phyloP scores from a whole-genome alignment of 306 rosid genomes.

The Sophora flavescens region DNA sequence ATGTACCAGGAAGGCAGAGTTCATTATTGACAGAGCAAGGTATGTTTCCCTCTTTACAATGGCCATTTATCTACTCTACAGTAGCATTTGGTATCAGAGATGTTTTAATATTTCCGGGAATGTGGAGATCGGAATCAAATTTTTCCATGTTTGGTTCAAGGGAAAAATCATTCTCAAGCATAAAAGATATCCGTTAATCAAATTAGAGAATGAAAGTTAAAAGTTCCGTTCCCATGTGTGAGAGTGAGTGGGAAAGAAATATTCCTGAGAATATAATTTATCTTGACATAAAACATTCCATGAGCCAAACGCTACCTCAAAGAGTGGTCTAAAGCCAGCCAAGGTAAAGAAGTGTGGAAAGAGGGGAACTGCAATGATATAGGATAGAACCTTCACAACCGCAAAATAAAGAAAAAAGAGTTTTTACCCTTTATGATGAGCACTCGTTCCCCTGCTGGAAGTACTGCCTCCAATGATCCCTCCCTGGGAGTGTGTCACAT shows the following conservation, averaged over 20 bases:
- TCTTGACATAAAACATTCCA: too few relatives aligned
- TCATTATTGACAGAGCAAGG: slow-evolving; percentile 71
- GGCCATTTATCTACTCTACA: slow-evolving; percentile 10
- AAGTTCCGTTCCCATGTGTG: too few relatives aligned
- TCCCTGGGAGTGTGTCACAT: slow-evolving; percentile 28
- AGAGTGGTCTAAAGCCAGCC: slow-evolving; percentile 23
- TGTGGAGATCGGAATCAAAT: too few relatives aligned
- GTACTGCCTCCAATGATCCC: slow-evolving; percentile 26
- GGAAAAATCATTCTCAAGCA: too few relatives aligned
- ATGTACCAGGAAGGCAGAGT: slow-evolving; percentile 60
- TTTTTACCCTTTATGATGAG: slow-evolving; percentile 41
- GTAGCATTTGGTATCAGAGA: too few relatives aligned
- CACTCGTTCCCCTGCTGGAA: slow-evolving; percentile 14
- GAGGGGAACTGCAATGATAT: not conserved
- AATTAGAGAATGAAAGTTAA: too few relatives aligned
- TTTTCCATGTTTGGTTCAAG: too few relatives aligned
- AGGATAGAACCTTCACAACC: too few relatives aligned
- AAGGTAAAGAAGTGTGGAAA: not conserved
- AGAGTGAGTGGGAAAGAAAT: too few relatives aligned
- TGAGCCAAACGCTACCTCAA: not conserved
- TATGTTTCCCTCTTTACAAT: slow-evolving; percentile 39
- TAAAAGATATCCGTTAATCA: too few relatives aligned
- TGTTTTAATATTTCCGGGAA: too few relatives aligned
- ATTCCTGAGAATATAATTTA: too few relatives aligned
- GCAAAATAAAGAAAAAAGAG: slow-evolving; percentile 10